Evolutionary conservation across 805 yeast species (phyloP).

Genomic region (Wickerhamiella brachini): DNA sequence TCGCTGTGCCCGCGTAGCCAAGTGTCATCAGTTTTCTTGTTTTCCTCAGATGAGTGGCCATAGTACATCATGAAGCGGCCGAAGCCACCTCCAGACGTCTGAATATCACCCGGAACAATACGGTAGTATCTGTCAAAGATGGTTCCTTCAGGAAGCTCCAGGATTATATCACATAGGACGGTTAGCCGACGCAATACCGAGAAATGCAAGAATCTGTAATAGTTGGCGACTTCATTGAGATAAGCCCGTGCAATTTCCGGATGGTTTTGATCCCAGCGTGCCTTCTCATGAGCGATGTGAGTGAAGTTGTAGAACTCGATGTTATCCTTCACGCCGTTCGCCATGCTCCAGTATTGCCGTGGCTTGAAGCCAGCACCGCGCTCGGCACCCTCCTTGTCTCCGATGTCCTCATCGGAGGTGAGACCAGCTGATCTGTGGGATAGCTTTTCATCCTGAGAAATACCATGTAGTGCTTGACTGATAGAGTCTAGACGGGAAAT

Average conservation of each 20-base stretch:
- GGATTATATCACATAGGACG: conserved; percentile 31
- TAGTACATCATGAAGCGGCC: conserved; percentile 30
- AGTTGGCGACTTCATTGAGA: conserved; percentile 28
- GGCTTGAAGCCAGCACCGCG: conserved; percentile 38
- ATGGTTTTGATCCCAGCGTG: conserved; percentile 21
- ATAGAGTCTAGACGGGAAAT: conserved; percentile 28
- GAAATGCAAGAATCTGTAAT: conserved; percentile 29
- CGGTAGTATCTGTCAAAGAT: conserved; percentile 28
- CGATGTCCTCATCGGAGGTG: conserved; percentile 22
- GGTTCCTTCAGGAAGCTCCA: conserved; percentile 36
- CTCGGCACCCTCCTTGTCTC: conserved; percentile 30
- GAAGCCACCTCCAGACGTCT: conserved; percentile 29
- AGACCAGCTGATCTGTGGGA: conserved; percentile 30
- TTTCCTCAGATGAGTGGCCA: conserved; percentile 23
- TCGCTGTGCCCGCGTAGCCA: conserved; percentile 39
- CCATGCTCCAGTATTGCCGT: conserved; percentile 35
- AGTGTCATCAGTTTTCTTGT: conserved; percentile 26
- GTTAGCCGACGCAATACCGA: conserved; percentile 28
- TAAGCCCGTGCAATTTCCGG: conserved; percentile 32
- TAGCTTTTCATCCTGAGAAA: conserved; percentile 29
- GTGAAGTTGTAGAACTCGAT: conserved; percentile 33
- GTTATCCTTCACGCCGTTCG: conserved; percentile 31
- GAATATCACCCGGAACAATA: conserved; percentile 22
- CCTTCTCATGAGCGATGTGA: conserved; percentile 28
- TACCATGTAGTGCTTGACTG: conserved; percentile 30